Conservation (phyloP, 2,329 filamentous ascomycete species). For the Exophiala alcalophila region DNA sequence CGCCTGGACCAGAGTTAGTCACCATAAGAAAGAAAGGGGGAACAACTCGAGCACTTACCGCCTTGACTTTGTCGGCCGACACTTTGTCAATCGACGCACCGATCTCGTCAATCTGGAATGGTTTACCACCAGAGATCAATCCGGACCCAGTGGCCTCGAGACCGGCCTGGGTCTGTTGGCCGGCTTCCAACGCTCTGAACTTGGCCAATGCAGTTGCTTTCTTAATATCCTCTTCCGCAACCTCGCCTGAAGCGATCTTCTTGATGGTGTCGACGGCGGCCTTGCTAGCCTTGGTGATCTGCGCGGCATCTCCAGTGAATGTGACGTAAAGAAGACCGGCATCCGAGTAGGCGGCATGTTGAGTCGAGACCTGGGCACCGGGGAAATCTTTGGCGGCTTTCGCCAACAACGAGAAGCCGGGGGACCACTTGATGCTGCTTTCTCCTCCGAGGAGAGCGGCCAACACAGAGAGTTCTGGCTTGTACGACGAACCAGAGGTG, state of each 20-base stretch:
- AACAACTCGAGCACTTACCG: slow-evolving; percentile 52
- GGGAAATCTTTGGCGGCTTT: slow-evolving; percentile 69
- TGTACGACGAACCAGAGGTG: slow-evolving; percentile 66
- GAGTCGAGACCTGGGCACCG: slow-evolving; percentile 67
- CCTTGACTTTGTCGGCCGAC: slow-evolving; percentile 78
- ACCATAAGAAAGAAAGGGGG: not conserved
- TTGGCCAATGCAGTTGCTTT: slow-evolving; percentile 93
- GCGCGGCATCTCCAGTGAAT: slow-evolving; percentile 69
- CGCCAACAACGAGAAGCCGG: slow-evolving; percentile 85
- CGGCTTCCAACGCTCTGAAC: slow-evolving; percentile 81
- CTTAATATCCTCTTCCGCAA: slow-evolving; percentile 79
- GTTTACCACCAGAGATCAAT: slow-evolving; percentile 74
- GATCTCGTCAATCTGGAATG: slow-evolving; percentile 78
- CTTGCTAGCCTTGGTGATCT: slow-evolving; percentile 70
- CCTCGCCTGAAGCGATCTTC: slow-evolving; percentile 70
- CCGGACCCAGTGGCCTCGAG: slow-evolving; percentile 81
- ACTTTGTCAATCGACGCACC: slow-evolving; percentile 77
- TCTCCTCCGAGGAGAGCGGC: slow-evolving; percentile 85
- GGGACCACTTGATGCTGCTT: slow-evolving; percentile 90
- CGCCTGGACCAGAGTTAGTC: slow-evolving; percentile 53
- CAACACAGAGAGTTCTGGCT: slow-evolving; percentile 86
- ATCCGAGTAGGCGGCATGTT: slow-evolving; percentile 86
- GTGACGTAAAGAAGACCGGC: slow-evolving; percentile 84
- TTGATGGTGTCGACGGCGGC: slow-evolving; percentile 79
- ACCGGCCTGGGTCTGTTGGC: slow-evolving; percentile 72